Base-by-base conservation (phyloP, 352 stramenopile genomes). In the Globisporangium megalacanthum region DNA sequence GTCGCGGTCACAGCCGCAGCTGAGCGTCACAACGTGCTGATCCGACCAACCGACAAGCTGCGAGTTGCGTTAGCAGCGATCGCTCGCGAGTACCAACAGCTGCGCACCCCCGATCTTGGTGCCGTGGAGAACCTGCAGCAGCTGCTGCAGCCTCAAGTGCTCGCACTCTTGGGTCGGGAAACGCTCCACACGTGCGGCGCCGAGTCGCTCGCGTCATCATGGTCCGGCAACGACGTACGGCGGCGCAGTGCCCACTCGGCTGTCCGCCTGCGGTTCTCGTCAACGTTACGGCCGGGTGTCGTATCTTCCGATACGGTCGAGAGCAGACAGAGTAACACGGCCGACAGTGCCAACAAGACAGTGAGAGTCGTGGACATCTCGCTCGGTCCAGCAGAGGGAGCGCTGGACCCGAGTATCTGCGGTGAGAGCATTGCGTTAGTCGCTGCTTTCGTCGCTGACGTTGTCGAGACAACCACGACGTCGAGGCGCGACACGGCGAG, bases 241-340 rank as follows among this genome's bases (percentile, higher is more conserved):
- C 61, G 75, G 31, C 66, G 81, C 60, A 88, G 81, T 46, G 66
- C 75, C 39, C 73, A 89, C 61, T 91, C 78, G 15, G 78, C 81
- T 11, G n/a, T 91, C 48, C 75, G 81, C 4, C 61, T 89, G 51
- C 72, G 75, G 11, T 19, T 56, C 10, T 54, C 35, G 11, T 37
- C 52, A 13, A 46, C 58, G 14, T 50, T 19, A 22, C 1, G 17
- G 25, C 25, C 25, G 25, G 25, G 4, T 29, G 25, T 4, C 25
- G 25, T 29, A 29, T 39, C 4, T n/a, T 35, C 2, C 4, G 55
- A 54, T 17, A 33, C 8, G 13, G 15, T 20, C 48, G 19, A 36
- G 14, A 4, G 20, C 41, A 14, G n/a, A n/a, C 29, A 20, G 1
- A 39, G n/a, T 2, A 45, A 17, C 4, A 29, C 25, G 25, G 25